Percentiles rank a stretch among this genome's conserved stretches.
These are phyloP conservation scores for Pulveroboletus sp. DNA, from an alignment of 768 basidiomycete genomes.

Conservation along the genomic window DNA sequence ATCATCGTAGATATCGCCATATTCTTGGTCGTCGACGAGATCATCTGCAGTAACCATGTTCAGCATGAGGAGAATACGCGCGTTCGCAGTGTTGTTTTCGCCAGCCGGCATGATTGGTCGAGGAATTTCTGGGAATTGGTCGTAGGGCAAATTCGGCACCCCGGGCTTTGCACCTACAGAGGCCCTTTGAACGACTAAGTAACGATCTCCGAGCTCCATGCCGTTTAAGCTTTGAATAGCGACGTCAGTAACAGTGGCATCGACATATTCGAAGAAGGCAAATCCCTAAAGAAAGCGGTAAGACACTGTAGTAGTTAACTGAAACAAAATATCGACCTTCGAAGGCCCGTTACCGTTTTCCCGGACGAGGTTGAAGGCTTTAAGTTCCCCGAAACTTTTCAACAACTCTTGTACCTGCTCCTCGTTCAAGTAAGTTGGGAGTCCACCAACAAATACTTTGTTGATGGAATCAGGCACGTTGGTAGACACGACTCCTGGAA, in stretches of 20 bases:
- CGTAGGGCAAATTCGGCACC: conserved; percentile 63
- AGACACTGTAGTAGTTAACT: background rate
- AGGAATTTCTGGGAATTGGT: conserved; percentile 78
- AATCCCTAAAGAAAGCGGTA: conserved; percentile 63
- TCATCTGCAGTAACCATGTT: conserved; percentile 99
- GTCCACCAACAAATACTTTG: conserved; percentile 95
- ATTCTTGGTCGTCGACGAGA: conserved; percentile 84
- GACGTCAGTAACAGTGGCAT: conserved; percentile 82
- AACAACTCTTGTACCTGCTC: conserved; percentile 98
- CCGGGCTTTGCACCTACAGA: conserved; percentile 87
- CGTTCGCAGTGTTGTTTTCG: conserved; percentile 52
- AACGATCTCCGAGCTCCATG: conserved; percentile 96
- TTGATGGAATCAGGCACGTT: conserved; percentile 97
- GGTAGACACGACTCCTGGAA: conserved; percentile 93
- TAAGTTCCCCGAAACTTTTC: conserved; percentile 95
- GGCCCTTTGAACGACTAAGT: conserved; percentile 93
- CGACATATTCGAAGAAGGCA: conserved; percentile 98
- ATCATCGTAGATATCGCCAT: conserved; percentile 91
- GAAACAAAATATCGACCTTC: conserved; percentile 51
- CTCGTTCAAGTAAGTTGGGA: conserved; percentile 94
- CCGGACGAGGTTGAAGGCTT: conserved; percentile 96
- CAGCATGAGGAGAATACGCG: conserved; percentile 91
- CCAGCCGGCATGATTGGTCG: conserved; percentile 86
- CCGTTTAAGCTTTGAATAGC: conserved; percentile 95
- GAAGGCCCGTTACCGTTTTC: conserved; percentile 86